Evolutionary conservation across 2,329 filamentous ascomycete species (phyloP).

Genomic region (Arachnopeziza araneosa): DNA sequence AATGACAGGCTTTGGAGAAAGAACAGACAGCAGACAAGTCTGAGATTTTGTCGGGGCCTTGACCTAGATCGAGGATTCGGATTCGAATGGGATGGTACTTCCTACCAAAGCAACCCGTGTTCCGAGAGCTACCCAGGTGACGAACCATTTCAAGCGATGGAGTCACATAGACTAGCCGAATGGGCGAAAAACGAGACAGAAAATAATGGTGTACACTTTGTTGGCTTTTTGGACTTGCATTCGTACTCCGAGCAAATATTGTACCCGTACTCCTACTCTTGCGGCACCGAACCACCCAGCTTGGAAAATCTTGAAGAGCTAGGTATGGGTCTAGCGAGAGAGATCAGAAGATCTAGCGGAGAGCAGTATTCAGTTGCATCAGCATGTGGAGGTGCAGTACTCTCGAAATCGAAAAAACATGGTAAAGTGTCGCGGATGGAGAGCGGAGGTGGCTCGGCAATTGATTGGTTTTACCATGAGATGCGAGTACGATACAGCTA

Average conservation of each 20-base stretch:
- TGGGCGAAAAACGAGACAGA: conserved; percentile 80
- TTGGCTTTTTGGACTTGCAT: conserved; percentile 86
- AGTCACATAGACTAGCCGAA: conserved; percentile 67
- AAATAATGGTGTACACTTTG: conserved; percentile 65
- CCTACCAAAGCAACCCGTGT: conserved; percentile 70
- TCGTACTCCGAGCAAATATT: conserved; percentile 93
- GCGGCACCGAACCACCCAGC: conserved; percentile 70
- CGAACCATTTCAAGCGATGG: conserved; percentile 74
- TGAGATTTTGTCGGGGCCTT: conserved; percentile 79
- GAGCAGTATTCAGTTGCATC: conserved; percentile 73
- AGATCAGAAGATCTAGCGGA: conserved; percentile 74
- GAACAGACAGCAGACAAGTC: conserved; percentile 75
- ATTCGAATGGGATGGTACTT: conserved; percentile 73
- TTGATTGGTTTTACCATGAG: conserved; percentile 95
- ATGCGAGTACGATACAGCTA: conserved; percentile 78
- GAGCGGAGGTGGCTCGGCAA: conserved; percentile 73
- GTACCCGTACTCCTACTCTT: conserved; percentile 88
- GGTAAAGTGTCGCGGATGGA: conserved; percentile 51
- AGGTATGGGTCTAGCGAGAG: conserved; percentile 79
- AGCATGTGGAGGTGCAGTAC: conserved; percentile 76
- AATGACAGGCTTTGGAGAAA: conserved; percentile 92
- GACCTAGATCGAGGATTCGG: conserved; percentile 86
- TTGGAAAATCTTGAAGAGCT: conserved; percentile 90
- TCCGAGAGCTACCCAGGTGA: conserved; percentile 86
- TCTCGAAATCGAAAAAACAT: conserved; percentile 28